Conservation (phyloP, 495 filamentous ascomycete species). For the Beverwykella pulmonaria region DNA sequence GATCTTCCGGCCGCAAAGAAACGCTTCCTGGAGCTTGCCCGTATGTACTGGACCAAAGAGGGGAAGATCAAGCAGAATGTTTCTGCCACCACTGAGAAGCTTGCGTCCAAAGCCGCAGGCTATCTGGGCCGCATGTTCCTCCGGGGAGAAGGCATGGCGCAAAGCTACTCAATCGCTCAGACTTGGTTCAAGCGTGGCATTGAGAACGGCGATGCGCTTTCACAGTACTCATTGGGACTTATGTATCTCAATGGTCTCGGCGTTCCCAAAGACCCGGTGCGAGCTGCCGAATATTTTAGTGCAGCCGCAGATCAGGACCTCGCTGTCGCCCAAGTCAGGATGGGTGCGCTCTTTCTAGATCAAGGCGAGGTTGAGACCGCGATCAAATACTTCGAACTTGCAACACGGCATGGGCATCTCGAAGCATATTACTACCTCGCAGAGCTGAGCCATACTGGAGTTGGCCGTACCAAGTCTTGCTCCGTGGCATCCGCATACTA, state of each 20-base stretch:
- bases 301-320: constrained; percentile 83
- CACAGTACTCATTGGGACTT: constrained; percentile 81
- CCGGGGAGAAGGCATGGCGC: constrained; percentile 84
- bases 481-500: constrained; percentile 82
- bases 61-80: constrained; percentile 58
- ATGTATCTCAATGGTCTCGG: constrained; percentile 88
- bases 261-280: constrained; percentile 69
- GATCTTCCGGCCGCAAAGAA: constrained; percentile 74
- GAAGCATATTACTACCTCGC: constrained; percentile 96
- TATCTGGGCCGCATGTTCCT: constrained; percentile 92
- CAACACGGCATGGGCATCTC: constrained; percentile 82
- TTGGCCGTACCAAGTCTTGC: constrained; percentile 81
- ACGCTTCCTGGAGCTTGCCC: constrained; percentile 81
- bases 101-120: constrained; percentile 85
- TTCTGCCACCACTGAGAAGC: constrained; percentile 68
- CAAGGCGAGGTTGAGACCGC: constrained; percentile 79
- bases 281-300: constrained; percentile 79
- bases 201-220: constrained; percentile 76
- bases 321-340: constrained; percentile 76
- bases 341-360: constrained; percentile 86
- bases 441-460: constrained; percentile 79
- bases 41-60: constrained; percentile 84
- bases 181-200: constrained; percentile 88
- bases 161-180: constrained; percentile 72
- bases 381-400: constrained; percentile 88